A percentile compares a stretch with the other conserved stretches of the same genome.
These are phyloP conservation scores for Delphinella strobiligena DNA, from an alignment of 2,329 filamentous ascomycete genomes.

Conservation along the genomic window DNA sequence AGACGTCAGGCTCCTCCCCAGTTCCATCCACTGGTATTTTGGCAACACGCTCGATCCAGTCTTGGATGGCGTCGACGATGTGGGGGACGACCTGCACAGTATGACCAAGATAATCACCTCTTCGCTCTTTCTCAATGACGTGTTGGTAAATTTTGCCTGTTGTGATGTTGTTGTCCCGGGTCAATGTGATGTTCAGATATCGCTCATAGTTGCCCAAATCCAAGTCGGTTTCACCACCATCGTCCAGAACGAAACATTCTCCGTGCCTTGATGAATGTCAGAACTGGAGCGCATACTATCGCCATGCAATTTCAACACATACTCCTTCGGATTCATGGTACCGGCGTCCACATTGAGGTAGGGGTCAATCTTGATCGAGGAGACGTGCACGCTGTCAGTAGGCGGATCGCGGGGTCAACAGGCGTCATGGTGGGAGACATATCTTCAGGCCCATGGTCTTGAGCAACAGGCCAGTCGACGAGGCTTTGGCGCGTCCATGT, in stretches of 20 bases:
- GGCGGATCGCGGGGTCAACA: not conserved
- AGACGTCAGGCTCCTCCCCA: slow-evolving; percentile 73
- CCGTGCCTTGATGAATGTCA: slow-evolving; percentile 49
- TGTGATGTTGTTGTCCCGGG: slow-evolving; percentile 87
- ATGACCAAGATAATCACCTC: slow-evolving; percentile 74
- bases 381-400: slow-evolving; percentile 37
- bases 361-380: slow-evolving; percentile 58
- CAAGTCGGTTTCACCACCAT: slow-evolving; percentile 66
- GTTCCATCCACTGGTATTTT: slow-evolving; percentile 78
- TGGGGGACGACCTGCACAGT: slow-evolving; percentile 90
- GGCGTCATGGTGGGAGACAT: slow-evolving; percentile 25
- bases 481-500: slow-evolving; percentile 36
- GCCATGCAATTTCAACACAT: slow-evolving; percentile 14
- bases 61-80: slow-evolving; percentile 80
- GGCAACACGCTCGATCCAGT: slow-evolving; percentile 82
- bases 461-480: slow-evolving; percentile 60
- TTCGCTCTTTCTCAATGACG: slow-evolving; percentile 65
- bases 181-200: slow-evolving; percentile 73
- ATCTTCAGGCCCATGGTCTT: slow-evolving; percentile 73
- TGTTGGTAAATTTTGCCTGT: slow-evolving; percentile 92
- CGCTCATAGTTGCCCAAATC: slow-evolving; percentile 68
- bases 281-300: not conserved
- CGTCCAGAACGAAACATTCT: slow-evolving; percentile 78
- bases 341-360: slow-evolving; percentile 70
- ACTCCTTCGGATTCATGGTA: slow-evolving; percentile 56